Conservation (phyloP, 306 rosid genomes). For the Canavalia gladiata region DNA sequence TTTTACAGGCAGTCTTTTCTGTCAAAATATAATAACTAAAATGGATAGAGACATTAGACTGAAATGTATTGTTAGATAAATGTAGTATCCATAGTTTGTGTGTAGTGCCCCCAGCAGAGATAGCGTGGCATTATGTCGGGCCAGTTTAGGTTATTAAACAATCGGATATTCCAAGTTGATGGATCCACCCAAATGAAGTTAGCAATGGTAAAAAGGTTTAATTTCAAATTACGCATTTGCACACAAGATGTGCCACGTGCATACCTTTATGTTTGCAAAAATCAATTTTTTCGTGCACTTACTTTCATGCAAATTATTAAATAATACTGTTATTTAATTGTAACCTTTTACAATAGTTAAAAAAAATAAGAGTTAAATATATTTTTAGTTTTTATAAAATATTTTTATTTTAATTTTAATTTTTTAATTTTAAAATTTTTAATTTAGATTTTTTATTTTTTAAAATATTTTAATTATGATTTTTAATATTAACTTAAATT, state of each 20-base stretch:
- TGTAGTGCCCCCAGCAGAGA: conserved; percentile 35
- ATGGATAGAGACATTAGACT: conserved; percentile 46
- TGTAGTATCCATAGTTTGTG: conserved; percentile 34
- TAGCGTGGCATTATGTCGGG: conserved; percentile 38
- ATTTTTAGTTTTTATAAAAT: too few species aligned
- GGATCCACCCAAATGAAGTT: background rate
- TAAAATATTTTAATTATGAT: too few species aligned
- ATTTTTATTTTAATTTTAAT: too few species aligned
- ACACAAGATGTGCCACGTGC: background rate
- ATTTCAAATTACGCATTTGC: background rate
- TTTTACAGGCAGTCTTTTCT: conserved; percentile 41
- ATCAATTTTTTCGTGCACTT: background rate
- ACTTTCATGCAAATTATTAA: conserved; percentile 19
- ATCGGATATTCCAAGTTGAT: conserved; percentile 36
- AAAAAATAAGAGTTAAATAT: too few species aligned
- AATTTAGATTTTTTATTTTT: too few species aligned
- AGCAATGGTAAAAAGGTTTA: background rate
- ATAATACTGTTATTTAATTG: background rate
- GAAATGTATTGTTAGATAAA: conserved; percentile 40
- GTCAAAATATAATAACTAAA: conserved; percentile 36
- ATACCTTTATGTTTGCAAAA: conserved; percentile 1
- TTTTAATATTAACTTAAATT: too few species aligned
- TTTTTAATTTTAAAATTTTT: too few species aligned
- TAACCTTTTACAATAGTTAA: background rate
- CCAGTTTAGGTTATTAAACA: background rate